phyloP scores from a whole-genome alignment of 371 early-diverging fungal genomes.

The Mortierella sp. region DNA sequence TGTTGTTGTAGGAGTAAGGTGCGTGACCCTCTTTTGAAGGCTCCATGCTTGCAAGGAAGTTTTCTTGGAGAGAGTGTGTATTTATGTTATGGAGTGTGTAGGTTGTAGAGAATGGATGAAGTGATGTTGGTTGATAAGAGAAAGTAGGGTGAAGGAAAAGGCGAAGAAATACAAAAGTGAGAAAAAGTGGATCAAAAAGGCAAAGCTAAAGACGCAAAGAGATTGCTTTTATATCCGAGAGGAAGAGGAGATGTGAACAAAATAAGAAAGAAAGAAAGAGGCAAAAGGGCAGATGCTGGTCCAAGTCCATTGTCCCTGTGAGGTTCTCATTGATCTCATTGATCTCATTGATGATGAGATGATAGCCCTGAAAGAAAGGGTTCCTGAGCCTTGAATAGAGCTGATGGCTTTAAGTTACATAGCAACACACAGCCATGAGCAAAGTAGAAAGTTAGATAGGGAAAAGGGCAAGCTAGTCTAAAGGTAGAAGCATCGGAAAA shows the following conservation, averaged over 20 bases:
- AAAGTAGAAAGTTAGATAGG: background rate
- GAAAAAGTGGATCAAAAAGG: background rate
- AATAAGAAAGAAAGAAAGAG: background rate
- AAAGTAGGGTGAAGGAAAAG: background rate
- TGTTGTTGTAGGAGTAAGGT: background rate
- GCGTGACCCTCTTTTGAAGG: background rate
- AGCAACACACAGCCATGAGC: background rate
- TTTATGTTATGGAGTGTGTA: background rate
- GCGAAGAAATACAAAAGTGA: background rate
- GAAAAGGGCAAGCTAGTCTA: background rate
- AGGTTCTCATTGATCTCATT: no score
- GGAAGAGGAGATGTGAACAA: background rate
- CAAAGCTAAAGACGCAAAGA: background rate
- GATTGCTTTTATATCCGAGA: background rate
- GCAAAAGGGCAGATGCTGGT: background rate
- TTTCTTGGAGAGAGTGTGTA: background rate
- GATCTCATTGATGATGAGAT: background rate
- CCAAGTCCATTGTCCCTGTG: background rate
- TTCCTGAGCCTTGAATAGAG: background rate
- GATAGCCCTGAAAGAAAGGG: background rate
- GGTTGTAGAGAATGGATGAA: background rate
- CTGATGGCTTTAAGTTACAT: background rate
- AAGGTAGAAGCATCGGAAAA: background rate
- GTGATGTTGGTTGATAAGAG: background rate
- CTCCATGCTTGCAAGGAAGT: background rate